Base-by-base conservation (phyloP, 208 protist genomes). In the Acanthamoeba sp. region DNA sequence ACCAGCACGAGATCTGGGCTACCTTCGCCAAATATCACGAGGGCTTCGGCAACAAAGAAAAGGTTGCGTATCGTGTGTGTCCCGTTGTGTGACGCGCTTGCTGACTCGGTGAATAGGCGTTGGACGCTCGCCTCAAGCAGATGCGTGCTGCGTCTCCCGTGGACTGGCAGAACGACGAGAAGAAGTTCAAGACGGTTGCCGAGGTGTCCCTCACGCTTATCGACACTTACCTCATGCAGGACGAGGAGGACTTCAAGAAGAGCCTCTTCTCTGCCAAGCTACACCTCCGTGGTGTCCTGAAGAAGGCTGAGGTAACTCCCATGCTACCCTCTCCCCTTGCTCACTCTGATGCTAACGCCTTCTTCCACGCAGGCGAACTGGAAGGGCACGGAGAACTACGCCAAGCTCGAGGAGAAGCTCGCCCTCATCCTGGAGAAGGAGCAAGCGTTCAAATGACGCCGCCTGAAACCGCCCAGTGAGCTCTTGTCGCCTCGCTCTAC, bases 1-100 rank as follows among this genome's bases (percentile, higher is more conserved):
- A 93, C 88, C 42, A 93, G 38, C 59, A 73, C 40, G 38, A 93
- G 45, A 59, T 93, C 62, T 93, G 88, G 88, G 88, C 59, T 20
- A 29, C 76, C 34, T 93, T 78, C 40, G 59, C 88, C 40, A 78
- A 78, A 29, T 80, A 64, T 20, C 88, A 78, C 34, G 38, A 93
- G n/a, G 88, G 66, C 59, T 59, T 93, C 24, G 88, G 88, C 27
- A 69, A 93, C 34, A 42, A 78, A 40, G 59, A 93, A 24, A 93
- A 93, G 84, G 80, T 89, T 12, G 12, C 12, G 9, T 50, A 12
- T 50, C 45, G 45, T 12, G 12, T 50, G 45, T 24, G 55, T 48
- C 10, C 45, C 16, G 16, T 55, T 55, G 50, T 48, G 45, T 22
- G 50, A 62, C 22, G 55, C 55, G 22, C n/a, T n/a, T n/a, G 45